Percentiles rank a stretch among this genome's conserved stretches.
These are phyloP conservation scores for Phaeosphaeria sp. DNA, from an alignment of 2,329 filamentous ascomycete genomes.

Conservation along the genomic window DNA sequence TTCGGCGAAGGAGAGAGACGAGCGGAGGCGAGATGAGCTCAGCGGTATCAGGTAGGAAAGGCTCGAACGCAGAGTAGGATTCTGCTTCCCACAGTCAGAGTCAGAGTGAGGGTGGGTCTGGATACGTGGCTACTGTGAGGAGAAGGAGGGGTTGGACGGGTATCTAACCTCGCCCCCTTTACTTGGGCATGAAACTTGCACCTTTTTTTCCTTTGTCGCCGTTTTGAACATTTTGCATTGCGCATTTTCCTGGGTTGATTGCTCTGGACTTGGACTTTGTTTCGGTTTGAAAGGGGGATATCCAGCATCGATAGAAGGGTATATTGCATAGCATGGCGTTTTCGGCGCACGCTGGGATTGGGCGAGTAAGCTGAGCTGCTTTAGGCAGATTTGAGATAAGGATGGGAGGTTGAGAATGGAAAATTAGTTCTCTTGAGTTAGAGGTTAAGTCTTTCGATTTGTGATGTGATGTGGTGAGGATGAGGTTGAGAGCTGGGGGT, in stretches of 20 bases:
- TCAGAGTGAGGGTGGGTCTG: too few species aligned
- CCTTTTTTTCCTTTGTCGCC: neutral
- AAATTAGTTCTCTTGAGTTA: too few species aligned
- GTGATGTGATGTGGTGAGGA: too few species aligned
- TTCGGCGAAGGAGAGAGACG: slow-evolving; percentile 42
- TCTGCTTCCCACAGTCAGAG: too few species aligned
- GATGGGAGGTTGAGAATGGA: too few species aligned
- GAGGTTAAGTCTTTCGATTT: too few species aligned
- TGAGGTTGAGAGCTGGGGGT: too few species aligned
- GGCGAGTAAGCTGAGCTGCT: too few species aligned
- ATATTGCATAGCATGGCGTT: slow-evolving; percentile 7
- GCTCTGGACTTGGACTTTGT: neutral
- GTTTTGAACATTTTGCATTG: neutral
- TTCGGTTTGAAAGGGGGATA: neutral
- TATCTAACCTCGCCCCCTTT: slow-evolving; percentile 1
- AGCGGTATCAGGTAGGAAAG: slow-evolving; percentile 20
- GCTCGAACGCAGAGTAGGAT: slow-evolving; percentile 23
- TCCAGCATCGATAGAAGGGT: slow-evolving; percentile 2
- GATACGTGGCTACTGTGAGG: slow-evolving; percentile 15
- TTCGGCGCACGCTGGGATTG: neutral
- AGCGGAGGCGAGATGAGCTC: slow-evolving; percentile 42
- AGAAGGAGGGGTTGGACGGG: slow-evolving; percentile 23
- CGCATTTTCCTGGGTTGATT: neutral
- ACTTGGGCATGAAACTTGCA: neutral
- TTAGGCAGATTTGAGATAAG: too few species aligned